phyloP scores from a whole-genome alignment of 345 rosid genomes.

The Lepidium sativum region DNA sequence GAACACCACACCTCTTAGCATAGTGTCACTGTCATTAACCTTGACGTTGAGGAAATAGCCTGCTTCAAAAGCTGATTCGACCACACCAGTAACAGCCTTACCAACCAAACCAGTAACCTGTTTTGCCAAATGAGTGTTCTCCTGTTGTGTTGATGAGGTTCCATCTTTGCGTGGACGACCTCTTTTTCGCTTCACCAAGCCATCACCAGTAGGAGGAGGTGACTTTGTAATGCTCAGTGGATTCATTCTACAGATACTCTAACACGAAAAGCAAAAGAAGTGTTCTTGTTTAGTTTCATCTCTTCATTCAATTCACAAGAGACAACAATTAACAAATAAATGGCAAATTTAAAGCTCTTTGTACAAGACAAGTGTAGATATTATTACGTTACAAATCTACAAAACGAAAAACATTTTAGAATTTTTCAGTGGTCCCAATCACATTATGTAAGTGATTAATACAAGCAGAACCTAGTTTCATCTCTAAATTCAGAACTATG shows the following conservation, averaged over 20 bases:
- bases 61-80: conserved; percentile 57
- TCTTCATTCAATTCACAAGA: background rate
- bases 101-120: conserved; percentile 37
- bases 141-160: conserved; percentile 16
- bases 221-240: conserved; percentile 22
- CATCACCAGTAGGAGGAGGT: conserved; percentile 26
- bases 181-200: conserved; percentile 41
- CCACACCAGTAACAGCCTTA: conserved; percentile 44
- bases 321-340: background rate
- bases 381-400: background rate
- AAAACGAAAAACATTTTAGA: background rate
- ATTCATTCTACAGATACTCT: conserved; percentile 25
- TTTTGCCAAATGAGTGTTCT: conserved; percentile 3
- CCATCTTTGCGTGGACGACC: conserved; percentile 56
- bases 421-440: background rate
- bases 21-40: conserved; percentile 39
- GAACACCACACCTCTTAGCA: conserved; percentile 54
- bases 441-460: background rate
- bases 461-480: background rate
- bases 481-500: background rate
- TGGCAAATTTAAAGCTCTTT: background rate
- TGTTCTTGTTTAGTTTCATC: background rate
- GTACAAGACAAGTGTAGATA: background rate
- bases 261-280: background rate
- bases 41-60: conserved; percentile 57